Percentiles rank a stretch among this genome's conserved stretches.
Conservation (phyloP, 345 rosid genomes). For the Excoecaria cochinchinensis region DNA sequence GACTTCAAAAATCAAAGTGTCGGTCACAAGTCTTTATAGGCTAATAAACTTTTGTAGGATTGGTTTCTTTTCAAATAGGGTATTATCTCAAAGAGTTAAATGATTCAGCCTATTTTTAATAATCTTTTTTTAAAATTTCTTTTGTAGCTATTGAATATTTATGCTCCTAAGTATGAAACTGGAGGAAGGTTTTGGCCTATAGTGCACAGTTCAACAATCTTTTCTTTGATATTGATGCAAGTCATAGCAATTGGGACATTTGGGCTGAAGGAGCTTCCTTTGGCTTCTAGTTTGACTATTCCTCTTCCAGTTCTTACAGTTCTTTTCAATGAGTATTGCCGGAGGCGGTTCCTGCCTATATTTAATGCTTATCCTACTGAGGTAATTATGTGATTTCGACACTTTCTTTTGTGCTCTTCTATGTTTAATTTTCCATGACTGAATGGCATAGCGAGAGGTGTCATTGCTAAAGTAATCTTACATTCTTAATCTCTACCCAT, state of each 20-base stretch:
- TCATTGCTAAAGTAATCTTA: neutral
- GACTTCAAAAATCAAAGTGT: neutral
- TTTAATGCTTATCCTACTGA: constrained; percentile 71
- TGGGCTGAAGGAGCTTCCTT: constrained; percentile 71
- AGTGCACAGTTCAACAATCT: constrained; percentile 67
- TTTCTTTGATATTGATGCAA: constrained; percentile 83
- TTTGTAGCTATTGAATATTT: constrained; percentile 75
- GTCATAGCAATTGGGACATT: constrained; percentile 80
- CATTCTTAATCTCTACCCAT: neutral
- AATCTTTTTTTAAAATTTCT: neutral
- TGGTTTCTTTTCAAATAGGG: neutral
- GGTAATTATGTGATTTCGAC: constrained; percentile 40
- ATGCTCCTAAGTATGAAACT: constrained; percentile 70
- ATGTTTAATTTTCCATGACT: neutral
- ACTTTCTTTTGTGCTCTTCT: neutral
- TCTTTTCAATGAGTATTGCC: constrained; percentile 73
- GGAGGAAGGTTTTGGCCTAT: constrained; percentile 81
- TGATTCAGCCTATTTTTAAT: neutral
- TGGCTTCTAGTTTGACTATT: constrained; percentile 64
- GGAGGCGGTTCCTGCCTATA: constrained; percentile 64
- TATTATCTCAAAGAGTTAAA: neutral
- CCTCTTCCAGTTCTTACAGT: constrained; percentile 84
- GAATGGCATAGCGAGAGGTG: neutral
- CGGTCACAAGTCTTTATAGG: neutral
- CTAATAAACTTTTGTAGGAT: neutral